Base-by-base conservation (phyloP, 2,329 filamentous ascomycete genomes). In the Rhynchosporium agropyri region DNA sequence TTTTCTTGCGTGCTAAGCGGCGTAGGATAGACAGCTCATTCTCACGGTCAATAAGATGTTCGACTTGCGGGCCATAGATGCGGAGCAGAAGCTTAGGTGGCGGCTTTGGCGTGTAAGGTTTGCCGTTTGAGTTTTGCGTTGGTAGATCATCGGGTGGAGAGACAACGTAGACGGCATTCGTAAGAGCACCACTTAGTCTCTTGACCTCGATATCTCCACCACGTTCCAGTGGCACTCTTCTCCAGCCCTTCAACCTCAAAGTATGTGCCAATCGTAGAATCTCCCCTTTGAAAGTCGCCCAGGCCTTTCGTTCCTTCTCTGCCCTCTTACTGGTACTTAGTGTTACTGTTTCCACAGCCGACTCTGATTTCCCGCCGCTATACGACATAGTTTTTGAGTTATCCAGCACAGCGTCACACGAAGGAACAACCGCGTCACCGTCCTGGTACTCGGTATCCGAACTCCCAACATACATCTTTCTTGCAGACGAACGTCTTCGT, bases 81-180 rank as follows among this genome's bases (percentile, higher is more conserved):
- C 95, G 89, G 20, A 99, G 82, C 0, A 99, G 82, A 1, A 99
- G 80, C 76, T 96, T 97, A 3, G 77, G 75, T 0, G 73, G 73
- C 3, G 68, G 69, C 53, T 66, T 72, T 5, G 62, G 68, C 69
- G 59, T 58, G 69, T 70, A 58, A 13, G 50, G 49, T 26, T 65
- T 70, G 3, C 79, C 61, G 79, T 82, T 66, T 74, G 79, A 67
- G 78, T 75, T 58, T 69, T 58, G 70, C 31, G 68, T 75, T 40
- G 79, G 77, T 10, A 92, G 69, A 42, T 89, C 81, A 45, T 84
- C 79, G 0, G 94, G 93, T 1, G 94, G 93, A 1, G 87, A 89
- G 28, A 98, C 92, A 57, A 97, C 92, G 74, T 98, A 99, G 42
- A 99, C 93, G 10, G 94, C 92, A 74, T 99, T 99, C 26, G 95